Conservation (phyloP, 305 asterid species). For the Plantago rigida region DNA sequence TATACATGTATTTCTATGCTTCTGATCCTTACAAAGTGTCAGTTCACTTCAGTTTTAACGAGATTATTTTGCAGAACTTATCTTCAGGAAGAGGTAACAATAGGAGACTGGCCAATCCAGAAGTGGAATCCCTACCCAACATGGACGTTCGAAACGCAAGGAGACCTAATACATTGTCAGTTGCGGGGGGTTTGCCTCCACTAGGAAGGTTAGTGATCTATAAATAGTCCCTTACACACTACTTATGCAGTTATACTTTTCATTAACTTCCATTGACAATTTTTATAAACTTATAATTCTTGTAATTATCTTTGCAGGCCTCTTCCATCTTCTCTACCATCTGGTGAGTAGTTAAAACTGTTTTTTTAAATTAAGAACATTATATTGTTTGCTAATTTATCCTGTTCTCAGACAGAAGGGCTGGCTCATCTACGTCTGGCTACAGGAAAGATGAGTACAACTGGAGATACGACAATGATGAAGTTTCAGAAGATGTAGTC, state of each 20-base stretch:
- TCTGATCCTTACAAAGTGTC: neutral
- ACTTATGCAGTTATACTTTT: neutral
- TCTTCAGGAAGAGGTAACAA: conserved; percentile 67
- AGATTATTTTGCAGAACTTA: conserved; percentile 45
- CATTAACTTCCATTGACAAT: conserved; percentile 17
- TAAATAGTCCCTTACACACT: neutral
- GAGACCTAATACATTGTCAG: conserved; percentile 59
- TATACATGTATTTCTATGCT: neutral
- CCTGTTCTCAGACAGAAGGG: conserved; percentile 63
- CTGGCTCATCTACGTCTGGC: conserved; percentile 84
- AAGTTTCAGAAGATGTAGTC: conserved; percentile 61
- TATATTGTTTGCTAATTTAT: conserved; percentile 17
- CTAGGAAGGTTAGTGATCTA: conserved; percentile 56
- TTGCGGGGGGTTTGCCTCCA: conserved; percentile 80
- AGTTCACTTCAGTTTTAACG: conserved; percentile 16
- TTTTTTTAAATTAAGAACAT: conserved; percentile 8
- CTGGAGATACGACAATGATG: conserved; percentile 76
- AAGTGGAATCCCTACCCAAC: conserved; percentile 46
- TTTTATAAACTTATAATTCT: neutral
- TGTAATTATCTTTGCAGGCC: conserved; percentile 43
- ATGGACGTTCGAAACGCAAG: conserved; percentile 52
- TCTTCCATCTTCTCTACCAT: conserved; percentile 52
- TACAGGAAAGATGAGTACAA: conserved; percentile 83
- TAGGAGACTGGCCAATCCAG: conserved; percentile 50
- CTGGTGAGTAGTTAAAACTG: conserved; percentile 44